phyloP scores from a whole-genome alignment of 2,329 filamentous ascomycete species.

The Drechslerella coelobrocha region DNA sequence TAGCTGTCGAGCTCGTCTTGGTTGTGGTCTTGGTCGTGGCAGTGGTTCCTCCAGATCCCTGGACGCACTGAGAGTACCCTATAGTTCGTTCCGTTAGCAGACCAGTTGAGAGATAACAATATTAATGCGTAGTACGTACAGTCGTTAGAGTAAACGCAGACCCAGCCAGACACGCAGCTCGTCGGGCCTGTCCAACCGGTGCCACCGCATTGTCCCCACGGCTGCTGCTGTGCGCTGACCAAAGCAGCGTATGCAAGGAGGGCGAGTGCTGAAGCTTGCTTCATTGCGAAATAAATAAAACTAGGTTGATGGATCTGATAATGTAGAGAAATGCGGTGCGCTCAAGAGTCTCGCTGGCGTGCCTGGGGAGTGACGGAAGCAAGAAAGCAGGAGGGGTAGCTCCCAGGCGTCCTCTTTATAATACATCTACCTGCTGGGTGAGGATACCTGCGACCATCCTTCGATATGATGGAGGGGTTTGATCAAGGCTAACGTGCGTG shows the following conservation, averaged over 20 bases:
- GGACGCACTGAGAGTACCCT: conserved; percentile 50
- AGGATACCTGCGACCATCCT: too few species aligned
- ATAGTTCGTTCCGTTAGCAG: neutral
- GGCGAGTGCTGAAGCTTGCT: conserved; percentile 23
- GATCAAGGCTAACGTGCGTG: too few species aligned
- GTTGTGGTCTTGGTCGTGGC: conserved; percentile 50
- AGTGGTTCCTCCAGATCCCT: conserved; percentile 51
- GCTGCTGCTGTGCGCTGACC: conserved; percentile 43
- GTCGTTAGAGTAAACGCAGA: conserved; percentile 45
- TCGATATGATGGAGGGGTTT: too few species aligned
- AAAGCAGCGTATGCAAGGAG: conserved; percentile 37
- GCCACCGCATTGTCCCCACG: conserved; percentile 56
- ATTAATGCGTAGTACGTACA: neutral
- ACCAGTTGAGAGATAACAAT: neutral
- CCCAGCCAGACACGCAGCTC: conserved; percentile 50
- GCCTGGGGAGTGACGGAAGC: too few species aligned
- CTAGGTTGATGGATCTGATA: conserved; percentile 6
- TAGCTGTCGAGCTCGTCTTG: conserved; percentile 44
- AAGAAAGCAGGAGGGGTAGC: too few species aligned
- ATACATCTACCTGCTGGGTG: too few species aligned
- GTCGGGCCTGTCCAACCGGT: conserved; percentile 51
- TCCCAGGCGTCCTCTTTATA: too few species aligned
- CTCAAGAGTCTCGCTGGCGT: neutral
- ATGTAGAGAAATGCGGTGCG: neutral
- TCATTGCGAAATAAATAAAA: conserved; percentile 16